Conservation (phyloP, 2,329 filamentous ascomycete species). For the Penicillium sp. region DNA sequence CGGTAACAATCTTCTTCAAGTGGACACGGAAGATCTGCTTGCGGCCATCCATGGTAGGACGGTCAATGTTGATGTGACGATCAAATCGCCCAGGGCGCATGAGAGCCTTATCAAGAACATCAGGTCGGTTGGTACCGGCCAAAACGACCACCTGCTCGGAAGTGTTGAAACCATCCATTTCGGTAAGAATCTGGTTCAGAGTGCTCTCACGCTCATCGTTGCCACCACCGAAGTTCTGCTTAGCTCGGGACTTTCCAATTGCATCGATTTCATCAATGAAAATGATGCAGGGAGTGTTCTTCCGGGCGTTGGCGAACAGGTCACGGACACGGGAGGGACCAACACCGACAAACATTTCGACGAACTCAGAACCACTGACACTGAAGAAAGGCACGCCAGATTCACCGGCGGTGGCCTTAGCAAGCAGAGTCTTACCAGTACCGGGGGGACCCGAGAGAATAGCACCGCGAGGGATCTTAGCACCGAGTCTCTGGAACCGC, state of each 20-base stretch:
- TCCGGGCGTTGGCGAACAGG: slow-evolving; percentile 88
- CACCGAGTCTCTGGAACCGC: slow-evolving; percentile 88
- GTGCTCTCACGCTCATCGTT: slow-evolving; percentile 98
- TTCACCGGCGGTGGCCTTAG: slow-evolving; percentile 96
- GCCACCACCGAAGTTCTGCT: slow-evolving; percentile 80
- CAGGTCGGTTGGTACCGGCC: slow-evolving; percentile 92
- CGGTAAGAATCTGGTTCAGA: slow-evolving; percentile 95
- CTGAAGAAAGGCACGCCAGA: slow-evolving; percentile 97
- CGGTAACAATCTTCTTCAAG: slow-evolving; percentile 88
- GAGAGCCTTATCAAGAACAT: slow-evolving; percentile 90
- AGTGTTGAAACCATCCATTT: slow-evolving; percentile 99
- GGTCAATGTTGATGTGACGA: slow-evolving; percentile 91
- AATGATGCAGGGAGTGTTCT: slow-evolving; percentile 97
- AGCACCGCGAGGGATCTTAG: slow-evolving; percentile 95
- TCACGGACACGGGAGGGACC: slow-evolving; percentile 94
- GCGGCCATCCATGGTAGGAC: slow-evolving; percentile 93
- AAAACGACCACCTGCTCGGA: slow-evolving; percentile 94
- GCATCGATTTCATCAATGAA: slow-evolving; percentile 99
- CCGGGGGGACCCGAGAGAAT: slow-evolving; percentile 97
- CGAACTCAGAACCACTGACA: slow-evolving; percentile 97
- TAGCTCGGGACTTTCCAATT: slow-evolving; percentile 85
- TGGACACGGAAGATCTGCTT: slow-evolving; percentile 97
- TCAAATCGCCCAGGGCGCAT: slow-evolving; percentile 98
- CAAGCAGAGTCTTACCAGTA: slow-evolving; percentile 96
- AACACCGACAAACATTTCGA: slow-evolving; percentile 99